Evolutionary conservation across 1,139 yeast species (phyloP), one percentile per base, ranked within the genome.

Genomic region (Candida smagusa): DNA sequence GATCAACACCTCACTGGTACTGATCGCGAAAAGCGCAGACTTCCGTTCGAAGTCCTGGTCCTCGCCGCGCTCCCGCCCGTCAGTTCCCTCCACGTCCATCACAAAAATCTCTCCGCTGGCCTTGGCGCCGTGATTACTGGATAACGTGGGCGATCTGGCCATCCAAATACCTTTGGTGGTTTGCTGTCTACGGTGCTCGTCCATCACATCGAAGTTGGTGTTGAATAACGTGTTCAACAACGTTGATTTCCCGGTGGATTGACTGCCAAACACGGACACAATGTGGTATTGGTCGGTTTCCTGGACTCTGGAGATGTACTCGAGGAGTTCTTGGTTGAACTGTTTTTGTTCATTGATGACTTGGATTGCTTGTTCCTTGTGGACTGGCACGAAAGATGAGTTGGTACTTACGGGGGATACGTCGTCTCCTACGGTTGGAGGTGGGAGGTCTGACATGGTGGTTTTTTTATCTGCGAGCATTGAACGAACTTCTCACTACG

Each of bases 11-110:
- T 92, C 98, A 12, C 95, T 81, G 0, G 97, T 90, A 6, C 97
- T 80, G 44, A 92, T 68, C 0, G 98, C 97, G 70, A 92, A 92
- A 35, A 94, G 66, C 0, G 98, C 97, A 2, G 97, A 90, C 55
- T 92, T 92, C 42, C 98, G 76, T 61, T 92, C 98, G 61, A 92
- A 92, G 59, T 92, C 98, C 60, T 92, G 97, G 59, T 92, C 98
- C 52, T 92, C 98, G 11, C 98, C 98, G 41, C 97, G 76, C 62
- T 92, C 98, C 46, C 97, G 76, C 33, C 98, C 98, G 63, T 92
- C 98, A 2, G 97, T 89, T 33, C 98, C 98, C 63, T 92, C 98
- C 12, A 92, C 97, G 58, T 92, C 98, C 77, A 92, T 74, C 2
- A 92, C 95, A 49, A 89, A 75, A n/a, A 89, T 68, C 33, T 59